phyloP scores from a whole-genome alignment of 179 eudicot genomes.

The Actinidia arguta region DNA sequence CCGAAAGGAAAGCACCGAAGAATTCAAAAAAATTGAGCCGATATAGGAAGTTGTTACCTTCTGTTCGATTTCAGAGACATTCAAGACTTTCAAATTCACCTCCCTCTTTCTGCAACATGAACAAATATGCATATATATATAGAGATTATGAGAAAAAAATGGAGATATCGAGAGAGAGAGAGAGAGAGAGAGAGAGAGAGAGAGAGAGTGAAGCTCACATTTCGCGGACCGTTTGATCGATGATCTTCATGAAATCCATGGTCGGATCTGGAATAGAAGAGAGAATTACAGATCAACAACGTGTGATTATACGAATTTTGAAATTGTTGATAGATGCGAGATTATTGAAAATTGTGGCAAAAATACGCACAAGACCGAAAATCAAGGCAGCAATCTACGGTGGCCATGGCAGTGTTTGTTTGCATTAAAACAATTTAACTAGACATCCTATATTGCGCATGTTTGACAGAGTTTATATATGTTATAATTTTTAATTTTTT shows the following conservation, averaged over 20 bases:
- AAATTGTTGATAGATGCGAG: conserved; percentile 1
- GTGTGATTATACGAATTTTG: not conserved
- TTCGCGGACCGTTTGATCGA: conserved; percentile 99
- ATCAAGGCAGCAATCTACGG: too few species aligned
- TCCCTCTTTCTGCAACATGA: conserved; percentile 78
- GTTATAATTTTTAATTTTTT: too few species aligned
- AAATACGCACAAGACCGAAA: too few species aligned
- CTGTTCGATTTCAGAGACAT: conserved; percentile 99
- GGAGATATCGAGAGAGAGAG: not conserved
- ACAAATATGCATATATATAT: not conserved
- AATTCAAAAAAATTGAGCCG: conserved; percentile 12
- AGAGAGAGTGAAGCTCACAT: conserved; percentile 48
- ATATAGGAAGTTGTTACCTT: conserved; percentile 56
- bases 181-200: not conserved
- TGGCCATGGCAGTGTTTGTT: too few species aligned
- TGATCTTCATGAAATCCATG: conserved; percentile 98
- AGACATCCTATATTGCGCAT: too few species aligned
- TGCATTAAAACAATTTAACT: too few species aligned
- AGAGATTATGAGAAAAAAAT: not conserved
- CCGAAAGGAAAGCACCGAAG: not conserved
- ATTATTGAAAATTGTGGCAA: conserved; percentile 4
- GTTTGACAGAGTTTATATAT: too few species aligned
- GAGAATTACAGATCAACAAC: conserved; percentile 8
- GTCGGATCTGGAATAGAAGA: conserved; percentile 27
- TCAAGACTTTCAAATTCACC: conserved; percentile 98